Conservation (phyloP, 2,329 filamentous ascomycete genomes). For the Cercospora citrullina region DNA sequence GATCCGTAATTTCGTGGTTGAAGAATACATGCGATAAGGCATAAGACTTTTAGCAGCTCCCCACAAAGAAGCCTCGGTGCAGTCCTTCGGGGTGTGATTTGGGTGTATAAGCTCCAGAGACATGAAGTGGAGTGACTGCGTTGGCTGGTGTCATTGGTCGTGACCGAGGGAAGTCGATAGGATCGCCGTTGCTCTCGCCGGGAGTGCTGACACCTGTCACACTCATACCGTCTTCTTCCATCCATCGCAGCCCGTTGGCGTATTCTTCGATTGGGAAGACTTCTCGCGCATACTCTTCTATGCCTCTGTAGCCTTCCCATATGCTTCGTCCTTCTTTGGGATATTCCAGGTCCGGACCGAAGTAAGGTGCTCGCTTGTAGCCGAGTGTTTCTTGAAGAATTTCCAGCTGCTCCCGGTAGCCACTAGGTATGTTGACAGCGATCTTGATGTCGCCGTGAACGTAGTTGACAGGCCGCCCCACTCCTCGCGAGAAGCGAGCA, state of each 20-base stretch:
- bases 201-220: conserved; percentile 22
- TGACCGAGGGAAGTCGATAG: conserved; percentile 23
- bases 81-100: conserved; percentile 36
- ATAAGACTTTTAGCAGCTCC: conserved; percentile 27
- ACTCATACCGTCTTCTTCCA: conserved; percentile 56
- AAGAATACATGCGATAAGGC: neutral
- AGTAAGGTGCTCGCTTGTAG: conserved; percentile 61
- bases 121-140: conserved; percentile 27
- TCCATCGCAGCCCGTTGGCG: conserved; percentile 92
- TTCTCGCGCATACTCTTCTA: conserved; percentile 93
- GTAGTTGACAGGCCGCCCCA: conserved; percentile 77
- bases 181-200: conserved; percentile 26
- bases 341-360: conserved; percentile 59
- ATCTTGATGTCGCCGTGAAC: conserved; percentile 76
- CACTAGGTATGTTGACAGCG: conserved; percentile 79
- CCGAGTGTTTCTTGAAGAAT: conserved; percentile 62
- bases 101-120: conserved; percentile 38
- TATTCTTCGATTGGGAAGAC: conserved; percentile 94
- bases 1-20: neutral
- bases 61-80: conserved; percentile 36
- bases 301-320: conserved; percentile 86
- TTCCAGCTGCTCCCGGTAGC: conserved; percentile 85
- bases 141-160: conserved; percentile 35
- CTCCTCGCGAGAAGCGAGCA: conserved; percentile 72
- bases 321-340: conserved; percentile 75